Conservation (phyloP, 169 alveolate genomes). For the Eimeria tenella region DNA sequence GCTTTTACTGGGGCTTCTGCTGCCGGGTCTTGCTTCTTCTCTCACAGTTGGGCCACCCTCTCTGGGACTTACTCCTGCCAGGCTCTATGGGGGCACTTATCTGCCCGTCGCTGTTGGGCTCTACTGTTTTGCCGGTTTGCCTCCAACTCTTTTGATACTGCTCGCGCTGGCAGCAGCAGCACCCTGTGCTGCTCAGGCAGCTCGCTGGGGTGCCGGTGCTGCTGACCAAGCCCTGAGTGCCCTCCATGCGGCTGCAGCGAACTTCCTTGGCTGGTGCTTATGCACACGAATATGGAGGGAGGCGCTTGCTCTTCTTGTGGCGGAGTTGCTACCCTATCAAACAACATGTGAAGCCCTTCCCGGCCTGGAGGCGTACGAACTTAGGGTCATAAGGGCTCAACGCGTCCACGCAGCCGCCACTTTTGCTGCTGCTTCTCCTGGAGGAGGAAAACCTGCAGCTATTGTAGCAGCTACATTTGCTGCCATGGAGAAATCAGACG, state of each 20-base stretch:
- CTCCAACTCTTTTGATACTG: conserved; percentile 50
- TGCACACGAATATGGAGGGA: conserved; percentile 52
- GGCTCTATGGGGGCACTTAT: conserved; percentile 51
- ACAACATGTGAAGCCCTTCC: conserved; percentile 32
- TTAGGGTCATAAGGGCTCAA: not conserved
- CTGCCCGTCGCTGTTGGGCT: conserved; percentile 45
- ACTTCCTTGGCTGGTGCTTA: conserved; percentile 62
- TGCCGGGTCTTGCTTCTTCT: conserved; percentile 40
- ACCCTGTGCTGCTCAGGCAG: conserved; percentile 35
- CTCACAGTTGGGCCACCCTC: conserved; percentile 39
- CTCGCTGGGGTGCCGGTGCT: conserved; percentile 53
- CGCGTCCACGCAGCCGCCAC: not conserved
- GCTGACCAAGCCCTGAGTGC: conserved; percentile 35
- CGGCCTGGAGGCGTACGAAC: conserved; percentile 35
- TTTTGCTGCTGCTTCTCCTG: conserved; percentile 35
- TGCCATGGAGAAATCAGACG: not conserved
- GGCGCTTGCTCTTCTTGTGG: conserved; percentile 43
- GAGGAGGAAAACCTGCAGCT: not conserved
- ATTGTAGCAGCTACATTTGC: not conserved
- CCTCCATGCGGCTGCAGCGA: conserved; percentile 65
- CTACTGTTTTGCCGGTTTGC: conserved; percentile 37
- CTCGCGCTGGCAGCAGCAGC: conserved; percentile 39
- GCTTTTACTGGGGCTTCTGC: conserved; percentile 43
- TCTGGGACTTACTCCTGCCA: conserved; percentile 23
- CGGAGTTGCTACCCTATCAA: conserved; percentile 65